Evolutionary conservation across 140 eudicot species (phyloP), one percentile per base, ranked within the genome.

Genomic region (Flaveria floridana): DNA sequence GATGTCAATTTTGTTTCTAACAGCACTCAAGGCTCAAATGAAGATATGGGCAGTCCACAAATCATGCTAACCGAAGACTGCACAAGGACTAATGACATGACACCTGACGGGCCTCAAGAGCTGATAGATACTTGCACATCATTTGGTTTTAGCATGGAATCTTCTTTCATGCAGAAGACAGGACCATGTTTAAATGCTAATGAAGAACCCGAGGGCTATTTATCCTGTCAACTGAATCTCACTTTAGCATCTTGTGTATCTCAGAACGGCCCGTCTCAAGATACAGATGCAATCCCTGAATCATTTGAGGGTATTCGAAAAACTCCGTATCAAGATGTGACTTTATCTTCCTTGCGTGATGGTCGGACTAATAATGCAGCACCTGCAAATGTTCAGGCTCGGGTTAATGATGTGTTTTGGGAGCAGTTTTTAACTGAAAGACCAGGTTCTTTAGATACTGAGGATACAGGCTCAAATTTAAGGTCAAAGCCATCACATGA

Each of bases 371-470:
- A 76, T 37, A 82, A 16, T 55, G 66, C 64, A 26, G 70, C 41
- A 13, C 85, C 86, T 30, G 81, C 82, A 73, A 48, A 77, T 12
- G 75, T 58, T 19, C 93, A 77, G 72, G 58, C 83, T 30, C 84
- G 87, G 74, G 96, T 89, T 68, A 92, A 92, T 73, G 96, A 92
- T 80, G 85, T 78, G 15, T 92, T 89, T 52, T 92, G 97, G 97
- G 97, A 92, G 73, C 97, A 92, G 83, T 92, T 92, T 72, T 79
- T 92, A 48, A 92, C 97, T 0, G 97, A 92, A 78, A 84, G 94
- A 82, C 97, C 96, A 0, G 97, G 96, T 18, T 79, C 91, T 66
- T 78, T 87, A 0, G 96, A 91, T 44, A 73, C 74, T 51, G 95
- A 92, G 72, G 96, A 89, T 83, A 80, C 95, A 1, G 84, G 85